A percentile compares a stretch with the other conserved stretches of the same genome.
phyloP scores from a whole-genome alignment of 805 yeast genomes.

The Vanderwaltozyma yarrowii region DNA sequence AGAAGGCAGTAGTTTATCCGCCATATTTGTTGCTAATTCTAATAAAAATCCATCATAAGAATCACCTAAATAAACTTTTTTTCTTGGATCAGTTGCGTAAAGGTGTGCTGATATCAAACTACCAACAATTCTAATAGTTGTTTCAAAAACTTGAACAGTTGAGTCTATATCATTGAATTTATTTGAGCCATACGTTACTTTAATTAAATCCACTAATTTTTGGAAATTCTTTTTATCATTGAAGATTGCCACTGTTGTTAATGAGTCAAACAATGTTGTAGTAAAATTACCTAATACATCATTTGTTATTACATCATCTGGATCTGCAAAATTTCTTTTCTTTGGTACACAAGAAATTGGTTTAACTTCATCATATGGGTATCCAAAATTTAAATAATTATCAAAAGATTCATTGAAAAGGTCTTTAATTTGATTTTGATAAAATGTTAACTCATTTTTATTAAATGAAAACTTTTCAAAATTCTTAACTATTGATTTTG shows the following conservation, averaged over 20 bases:
- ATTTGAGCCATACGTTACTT: constrained; percentile 20
- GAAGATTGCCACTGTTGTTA: constrained; percentile 70
- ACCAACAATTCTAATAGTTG: constrained; percentile 73
- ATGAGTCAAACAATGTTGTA: constrained; percentile 64
- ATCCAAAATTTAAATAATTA: constrained; percentile 57
- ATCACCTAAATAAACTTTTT: constrained; percentile 29
- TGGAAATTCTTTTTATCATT: constrained; percentile 50
- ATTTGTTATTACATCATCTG: constrained; percentile 49
- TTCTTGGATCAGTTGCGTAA: constrained; percentile 43
- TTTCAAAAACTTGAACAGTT: constrained; percentile 80
- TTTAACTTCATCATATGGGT: constrained; percentile 71
- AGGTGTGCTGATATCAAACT: constrained; percentile 73
- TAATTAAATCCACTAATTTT: constrained; percentile 34
- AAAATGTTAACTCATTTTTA: constrained; percentile 20
- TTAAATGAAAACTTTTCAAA: constrained; percentile 17
- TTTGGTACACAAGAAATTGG: constrained; percentile 66
- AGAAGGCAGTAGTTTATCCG: constrained; percentile 58
- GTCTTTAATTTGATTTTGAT: constrained; percentile 37
- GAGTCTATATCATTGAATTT: constrained; percentile 49
- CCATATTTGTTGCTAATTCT: constrained; percentile 63
- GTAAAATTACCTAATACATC: constrained; percentile 84
- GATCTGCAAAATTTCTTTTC: constrained; percentile 49
- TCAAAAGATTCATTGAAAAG: constrained; percentile 70
- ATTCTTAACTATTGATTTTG: not conserved
- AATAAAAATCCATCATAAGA: constrained; percentile 67